Evolutionary conservation across 306 rosid species (phyloP), one percentile per base, ranked within the genome.

Genomic region (Rosa persica): DNA sequence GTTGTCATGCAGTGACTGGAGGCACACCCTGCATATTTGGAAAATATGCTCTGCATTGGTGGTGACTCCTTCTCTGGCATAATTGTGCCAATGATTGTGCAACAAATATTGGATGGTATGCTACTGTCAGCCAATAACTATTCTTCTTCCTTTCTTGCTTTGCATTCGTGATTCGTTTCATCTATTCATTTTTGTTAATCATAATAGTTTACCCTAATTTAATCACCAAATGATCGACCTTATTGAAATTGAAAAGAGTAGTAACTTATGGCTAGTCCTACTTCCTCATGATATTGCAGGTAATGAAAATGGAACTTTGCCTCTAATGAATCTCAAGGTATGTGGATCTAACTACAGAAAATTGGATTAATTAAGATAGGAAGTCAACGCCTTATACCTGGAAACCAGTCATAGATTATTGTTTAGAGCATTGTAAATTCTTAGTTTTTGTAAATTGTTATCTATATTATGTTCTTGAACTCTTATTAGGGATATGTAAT

Each of bases 51-150:
- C 42, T 71, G 60, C 40, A 43, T 79, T 36, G 82, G 82, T 19
- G 82, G 82, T 19, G 82, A 79, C 12, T 79, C 82, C 15, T 79
- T 58, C 40, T 72, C 77, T 8, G 82, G 82, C 62, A 60, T 71
- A 34, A 67, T 68, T 30, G 46, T 79, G 23, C 82, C 82, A 5
- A 60, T 79, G 20, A 20, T 79, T 60, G 44, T 71, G 17, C 72
- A 79, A 72, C 16, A 46, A 20, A 61, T 79, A 19, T 30, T 79
- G 20, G 46, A 70, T 3, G 82, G 77, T 79, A 79, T 20, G 7
- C 25, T 54, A 54, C 61, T 54, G 34, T 9, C 36, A 58, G 17
- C 5, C 16, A 58, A 0, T 36, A 1, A 65, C 44, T 2, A 34
- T 36, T 65, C 23, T 6, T 34, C n/a, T 34, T 65, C 22, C 70